A percentile compares a stretch with the other conserved stretches of the same genome.
Conservation (phyloP, 2,329 filamentous ascomycete genomes). For the Grosmannia clavigera region DNA sequence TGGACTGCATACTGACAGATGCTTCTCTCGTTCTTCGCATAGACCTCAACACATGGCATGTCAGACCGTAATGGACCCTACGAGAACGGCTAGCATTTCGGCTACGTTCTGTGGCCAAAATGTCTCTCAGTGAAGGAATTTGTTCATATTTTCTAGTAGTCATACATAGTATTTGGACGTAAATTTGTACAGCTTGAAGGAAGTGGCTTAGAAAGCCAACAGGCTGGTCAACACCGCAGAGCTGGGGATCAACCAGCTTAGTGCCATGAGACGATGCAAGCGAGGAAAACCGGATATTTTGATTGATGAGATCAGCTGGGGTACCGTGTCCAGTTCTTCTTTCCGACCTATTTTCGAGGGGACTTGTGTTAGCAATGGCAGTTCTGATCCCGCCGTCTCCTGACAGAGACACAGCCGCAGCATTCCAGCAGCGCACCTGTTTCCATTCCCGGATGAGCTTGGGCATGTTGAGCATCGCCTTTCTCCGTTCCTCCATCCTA, state of each 20-base stretch:
- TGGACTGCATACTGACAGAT: too few relatives aligned
- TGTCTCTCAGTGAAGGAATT: background rate
- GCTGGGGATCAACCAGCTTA: background rate
- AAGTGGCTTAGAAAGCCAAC: background rate
- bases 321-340: conserved; percentile 43
- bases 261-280: background rate
- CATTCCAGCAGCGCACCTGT: conserved; percentile 40
- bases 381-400: background rate
- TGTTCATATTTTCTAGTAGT: background rate
- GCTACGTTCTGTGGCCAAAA: background rate
- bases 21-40: too few relatives aligned
- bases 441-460: conserved; percentile 88
- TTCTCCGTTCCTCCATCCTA: conserved; percentile 75
- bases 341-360: conserved; percentile 32
- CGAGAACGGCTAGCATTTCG: background rate
- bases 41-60: too few relatives aligned
- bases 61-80: too few relatives aligned
- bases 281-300: background rate
- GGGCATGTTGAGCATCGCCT: conserved; percentile 93
- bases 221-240: background rate
- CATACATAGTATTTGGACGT: background rate
- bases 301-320: conserved; percentile 32
- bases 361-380: conserved; percentile 20
- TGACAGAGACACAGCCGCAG: background rate
- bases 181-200: background rate